A percentile compares a stretch with the other conserved stretches of the same genome.
Evolutionary conservation across 768 basidiomycete species (phyloP).

Genomic region (Xerocomus spinulosus): DNA sequence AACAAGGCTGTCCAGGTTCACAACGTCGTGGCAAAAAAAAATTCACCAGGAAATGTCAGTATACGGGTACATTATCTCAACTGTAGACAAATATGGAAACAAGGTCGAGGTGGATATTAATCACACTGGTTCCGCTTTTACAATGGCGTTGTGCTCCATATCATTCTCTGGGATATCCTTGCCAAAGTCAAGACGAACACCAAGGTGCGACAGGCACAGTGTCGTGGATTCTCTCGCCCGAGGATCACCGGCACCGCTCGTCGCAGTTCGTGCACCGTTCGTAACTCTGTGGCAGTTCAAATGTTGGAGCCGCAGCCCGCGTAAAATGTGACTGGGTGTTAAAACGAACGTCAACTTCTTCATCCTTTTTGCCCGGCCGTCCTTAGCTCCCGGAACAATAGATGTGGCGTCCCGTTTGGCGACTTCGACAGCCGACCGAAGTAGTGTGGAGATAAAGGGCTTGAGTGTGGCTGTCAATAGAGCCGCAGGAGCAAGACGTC

Average conservation of each 20-base stretch:
- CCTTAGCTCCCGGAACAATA: constrained; percentile 14
- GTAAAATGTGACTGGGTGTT: constrained; percentile 38
- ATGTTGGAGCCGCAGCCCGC: constrained; percentile 28
- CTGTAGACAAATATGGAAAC: not conserved
- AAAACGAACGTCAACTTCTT: constrained; percentile 28
- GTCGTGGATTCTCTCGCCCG: constrained; percentile 17
- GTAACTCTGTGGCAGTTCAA: constrained; percentile 1
- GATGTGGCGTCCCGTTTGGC: constrained; percentile 31
- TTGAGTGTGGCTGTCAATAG: constrained; percentile 33
- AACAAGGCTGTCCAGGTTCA: not conserved
- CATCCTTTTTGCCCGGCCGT: constrained; percentile 18
- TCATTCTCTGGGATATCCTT: not conserved
- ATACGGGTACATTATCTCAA: too few species aligned
- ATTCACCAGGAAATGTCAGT: too few species aligned
- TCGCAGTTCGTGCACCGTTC: constrained; percentile 1
- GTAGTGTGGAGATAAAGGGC: constrained; percentile 31
- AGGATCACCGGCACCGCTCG: constrained; percentile 2
- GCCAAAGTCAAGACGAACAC: constrained; percentile 25
- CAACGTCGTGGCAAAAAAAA: not conserved
- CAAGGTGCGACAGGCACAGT: constrained; percentile 31
- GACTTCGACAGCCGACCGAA: constrained; percentile 31
- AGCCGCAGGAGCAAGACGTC: constrained; percentile 33
- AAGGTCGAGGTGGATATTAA: too few species aligned
- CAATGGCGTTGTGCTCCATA: not conserved
- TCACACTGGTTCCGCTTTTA: constrained; percentile 14